Evolutionary conservation across 108 stramenopile species (phyloP), one percentile per base, ranked within the genome.

Genomic region (Fistulifera pelliculosa): DNA sequence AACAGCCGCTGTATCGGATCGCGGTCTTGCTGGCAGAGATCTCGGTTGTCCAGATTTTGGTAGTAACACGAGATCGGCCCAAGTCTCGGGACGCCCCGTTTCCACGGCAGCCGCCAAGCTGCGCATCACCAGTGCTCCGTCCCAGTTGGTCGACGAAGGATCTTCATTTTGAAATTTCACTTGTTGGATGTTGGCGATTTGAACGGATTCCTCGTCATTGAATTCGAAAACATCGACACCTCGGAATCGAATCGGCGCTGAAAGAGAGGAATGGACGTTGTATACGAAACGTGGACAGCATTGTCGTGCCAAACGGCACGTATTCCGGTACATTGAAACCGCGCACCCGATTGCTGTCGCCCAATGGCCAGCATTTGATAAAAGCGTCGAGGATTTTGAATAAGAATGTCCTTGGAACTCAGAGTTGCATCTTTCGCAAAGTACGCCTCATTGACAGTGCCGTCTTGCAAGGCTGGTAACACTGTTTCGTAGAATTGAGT

Each of bases 1-100:
- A 23, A 64, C 63, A 11, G 81, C 86, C 10, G 79, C 77, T 25
- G 39, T n/a, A 47, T 87, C 69, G 23, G 65, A 62, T 19, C 19
- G 19, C 44, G 21, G 6, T 45, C 11, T 17, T 45, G 7, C 6
- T 8, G 21, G 44, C 4, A 45, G 11, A 35, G 31, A 35, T 8
- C 31, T 35, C 6, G 31, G 8, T 35, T 35, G 31, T 35, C 31
- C 31, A 3, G 31, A 35, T 8, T 35, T 35, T 3, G 31, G 31
- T 35, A 35, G 8, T 8, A 35, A 8, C 3, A 35, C 8, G 3
- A 35, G 8, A 11, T 45, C 44, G 5, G 16, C 21, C 44, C 44
- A 45, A 4, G 16, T 21, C 3, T 21, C 44, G 5, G 21, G 44
- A 45, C 44, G 44, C 11, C 44, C 44, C 6, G 44, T 45, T 21